phyloP scores from a whole-genome alignment of 2,329 filamentous ascomycete genomes.

The Neofusicoccum parvum region DNA sequence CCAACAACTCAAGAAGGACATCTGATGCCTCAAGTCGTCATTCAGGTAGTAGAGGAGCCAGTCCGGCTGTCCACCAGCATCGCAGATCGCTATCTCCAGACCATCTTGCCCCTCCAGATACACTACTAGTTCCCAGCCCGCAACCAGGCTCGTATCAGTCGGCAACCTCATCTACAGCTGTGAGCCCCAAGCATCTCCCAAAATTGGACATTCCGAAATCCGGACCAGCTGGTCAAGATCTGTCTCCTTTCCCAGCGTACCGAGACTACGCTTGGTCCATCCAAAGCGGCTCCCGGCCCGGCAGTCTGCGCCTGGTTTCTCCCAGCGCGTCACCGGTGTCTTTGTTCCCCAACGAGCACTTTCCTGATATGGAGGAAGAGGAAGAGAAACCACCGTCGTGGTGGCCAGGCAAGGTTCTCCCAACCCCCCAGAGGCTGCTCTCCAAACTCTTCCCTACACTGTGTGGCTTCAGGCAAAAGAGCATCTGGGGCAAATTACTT shows the following conservation, averaged over 20 bases:
- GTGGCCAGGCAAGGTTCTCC: conserved; percentile 80
- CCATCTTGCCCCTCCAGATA: conserved; percentile 43
- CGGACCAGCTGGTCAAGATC: neutral
- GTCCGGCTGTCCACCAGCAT: conserved; percentile 29
- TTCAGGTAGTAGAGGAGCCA: conserved; percentile 36
- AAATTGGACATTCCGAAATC: conserved; percentile 45
- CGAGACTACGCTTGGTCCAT: conserved; percentile 55
- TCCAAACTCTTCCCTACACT: conserved; percentile 86
- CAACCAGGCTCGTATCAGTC: neutral
- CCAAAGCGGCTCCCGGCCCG: conserved; percentile 47
- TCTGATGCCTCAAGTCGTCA: conserved; percentile 28
- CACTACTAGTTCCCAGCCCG: conserved; percentile 22
- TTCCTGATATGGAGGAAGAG: conserved; percentile 44
- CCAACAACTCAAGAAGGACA: conserved; percentile 10
- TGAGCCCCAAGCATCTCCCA: conserved; percentile 37
- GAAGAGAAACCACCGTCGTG: conserved; percentile 59
- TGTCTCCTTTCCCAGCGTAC: conserved; percentile 69
- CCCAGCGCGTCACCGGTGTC: conserved; percentile 50
- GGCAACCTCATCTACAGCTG: neutral
- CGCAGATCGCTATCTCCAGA: conserved; percentile 29
- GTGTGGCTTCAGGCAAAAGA: conserved; percentile 78
- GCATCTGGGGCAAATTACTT: conserved; percentile 79
- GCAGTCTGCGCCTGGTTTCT: conserved; percentile 60
- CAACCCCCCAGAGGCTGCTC: conserved; percentile 70
- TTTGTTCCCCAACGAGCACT: conserved; percentile 51